Conservation (phyloP, 345 rosid species). For the Lagerstroemia speciosa region DNA sequence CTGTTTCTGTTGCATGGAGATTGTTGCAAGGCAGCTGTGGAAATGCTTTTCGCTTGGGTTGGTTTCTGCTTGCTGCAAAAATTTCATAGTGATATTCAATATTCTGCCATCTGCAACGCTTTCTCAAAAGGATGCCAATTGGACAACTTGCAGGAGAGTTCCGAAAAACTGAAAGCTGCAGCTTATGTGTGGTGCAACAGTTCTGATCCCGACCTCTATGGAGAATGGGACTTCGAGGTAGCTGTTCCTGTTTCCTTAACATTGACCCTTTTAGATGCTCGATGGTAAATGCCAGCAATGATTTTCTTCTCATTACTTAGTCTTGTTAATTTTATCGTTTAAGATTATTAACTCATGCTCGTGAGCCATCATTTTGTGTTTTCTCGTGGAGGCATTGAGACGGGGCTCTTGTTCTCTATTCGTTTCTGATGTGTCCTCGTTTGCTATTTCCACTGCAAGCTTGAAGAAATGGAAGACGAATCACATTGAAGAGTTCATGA, state of each 20-base stretch:
- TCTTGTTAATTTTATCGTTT: background rate
- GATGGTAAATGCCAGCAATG: too few species aligned
- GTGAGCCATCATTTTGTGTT: background rate
- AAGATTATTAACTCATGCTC: background rate
- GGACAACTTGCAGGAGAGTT: constrained; percentile 39
- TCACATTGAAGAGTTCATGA: constrained; percentile 46
- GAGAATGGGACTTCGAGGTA: constrained; percentile 92
- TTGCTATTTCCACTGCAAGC: background rate
- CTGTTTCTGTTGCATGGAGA: background rate
- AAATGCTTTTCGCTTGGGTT: background rate
- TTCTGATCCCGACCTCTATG: constrained; percentile 66
- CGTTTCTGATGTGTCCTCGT: background rate
- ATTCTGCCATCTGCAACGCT: background rate
- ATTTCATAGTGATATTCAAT: background rate
- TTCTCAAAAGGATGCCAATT: background rate
- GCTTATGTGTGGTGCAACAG: constrained; percentile 65
- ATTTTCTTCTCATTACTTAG: background rate
- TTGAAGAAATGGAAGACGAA: constrained; percentile 56
- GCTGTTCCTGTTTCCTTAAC: background rate
- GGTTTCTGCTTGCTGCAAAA: background rate
- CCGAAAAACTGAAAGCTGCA: constrained; percentile 39
- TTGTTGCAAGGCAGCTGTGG: background rate
- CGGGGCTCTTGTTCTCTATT: background rate
- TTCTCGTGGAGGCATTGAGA: too few species aligned
- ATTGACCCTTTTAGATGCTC: background rate